Percentiles rank a stretch among this genome's conserved stretches.
phyloP scores from a whole-genome alignment of 805 yeast species.

The Blastobotrys muscicola region DNA sequence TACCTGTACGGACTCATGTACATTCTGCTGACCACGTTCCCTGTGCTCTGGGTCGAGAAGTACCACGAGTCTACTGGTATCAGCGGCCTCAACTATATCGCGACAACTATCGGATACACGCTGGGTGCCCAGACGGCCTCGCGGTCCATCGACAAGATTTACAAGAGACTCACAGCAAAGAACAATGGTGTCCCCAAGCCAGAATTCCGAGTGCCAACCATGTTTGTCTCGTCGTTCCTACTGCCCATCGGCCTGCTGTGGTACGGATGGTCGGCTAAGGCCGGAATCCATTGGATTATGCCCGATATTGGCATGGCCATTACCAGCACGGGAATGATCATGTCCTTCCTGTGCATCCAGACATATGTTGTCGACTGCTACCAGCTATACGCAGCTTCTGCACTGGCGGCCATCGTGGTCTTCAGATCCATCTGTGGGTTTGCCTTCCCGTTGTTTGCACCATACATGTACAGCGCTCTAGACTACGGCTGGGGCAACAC shows the following conservation, averaged over 20 bases:
- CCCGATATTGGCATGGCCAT: conserved; percentile 54
- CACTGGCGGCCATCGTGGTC: conserved; percentile 56
- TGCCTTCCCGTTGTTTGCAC: conserved; percentile 57
- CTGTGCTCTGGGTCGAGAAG: conserved; percentile 37
- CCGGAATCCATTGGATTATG: conserved; percentile 50
- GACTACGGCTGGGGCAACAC: conserved; percentile 68
- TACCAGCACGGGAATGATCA: conserved; percentile 47
- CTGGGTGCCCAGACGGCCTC: conserved; percentile 43
- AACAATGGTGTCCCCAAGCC: conserved; percentile 50
- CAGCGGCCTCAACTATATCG: conserved; percentile 51
- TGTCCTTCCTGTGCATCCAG: conserved; percentile 53
- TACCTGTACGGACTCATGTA: conserved; percentile 57
- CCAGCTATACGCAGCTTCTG: conserved; percentile 55
- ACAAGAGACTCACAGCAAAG: conserved; percentile 30
- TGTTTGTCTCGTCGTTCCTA: conserved; percentile 42
- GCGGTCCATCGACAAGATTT: conserved; percentile 32
- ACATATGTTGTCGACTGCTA: conserved; percentile 62
- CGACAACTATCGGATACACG: conserved; percentile 46
- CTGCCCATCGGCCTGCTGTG: conserved; percentile 55
- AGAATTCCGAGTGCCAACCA: conserved; percentile 47
- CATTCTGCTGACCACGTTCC: conserved; percentile 51
- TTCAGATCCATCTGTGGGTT: conserved; percentile 60
- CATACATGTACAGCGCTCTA: conserved; percentile 42
- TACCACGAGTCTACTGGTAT: conserved; percentile 41
- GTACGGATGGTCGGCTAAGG: conserved; percentile 65